A percentile compares a stretch with the other conserved stretches of the same genome.
Evolutionary conservation across 257 asterid genomes (phyloP).

Genomic region (Primulina tabacum): DNA sequence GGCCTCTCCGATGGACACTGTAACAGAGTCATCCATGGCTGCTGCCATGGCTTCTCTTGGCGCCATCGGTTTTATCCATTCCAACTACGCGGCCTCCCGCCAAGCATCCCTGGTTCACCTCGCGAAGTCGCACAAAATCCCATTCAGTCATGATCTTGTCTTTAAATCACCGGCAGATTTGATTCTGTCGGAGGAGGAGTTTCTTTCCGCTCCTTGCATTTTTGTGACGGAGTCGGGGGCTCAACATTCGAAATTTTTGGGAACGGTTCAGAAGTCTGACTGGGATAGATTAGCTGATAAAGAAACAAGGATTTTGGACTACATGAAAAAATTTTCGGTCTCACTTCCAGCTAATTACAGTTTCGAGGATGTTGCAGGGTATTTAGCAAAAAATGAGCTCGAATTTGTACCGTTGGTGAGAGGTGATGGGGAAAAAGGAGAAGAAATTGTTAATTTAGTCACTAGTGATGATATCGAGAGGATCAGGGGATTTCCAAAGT

Average conservation of each 20-base stretch:
- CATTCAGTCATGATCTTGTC: constrained; percentile 48
- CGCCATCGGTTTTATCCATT: constrained; percentile 66
- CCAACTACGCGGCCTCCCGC: constrained; percentile 47
- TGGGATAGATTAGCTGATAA: constrained; percentile 59
- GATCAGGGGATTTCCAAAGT: constrained; percentile 62
- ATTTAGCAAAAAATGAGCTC: constrained; percentile 44
- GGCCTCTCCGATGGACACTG: constrained; percentile 96
- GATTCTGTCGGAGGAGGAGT: constrained; percentile 46
- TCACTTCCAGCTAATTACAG: constrained; percentile 53
- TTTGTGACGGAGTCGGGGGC: constrained; percentile 59
- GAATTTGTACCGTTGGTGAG: constrained; percentile 58
- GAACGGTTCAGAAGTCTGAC: constrained; percentile 44
- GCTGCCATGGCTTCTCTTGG: constrained; percentile 87
- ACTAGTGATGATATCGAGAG: constrained; percentile 46
- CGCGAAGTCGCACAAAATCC: constrained; percentile 71
- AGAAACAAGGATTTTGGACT: constrained; percentile 49
- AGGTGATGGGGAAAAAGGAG: constrained; percentile 32
- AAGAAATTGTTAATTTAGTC: constrained; percentile 55
- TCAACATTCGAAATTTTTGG: constrained; percentile 45
- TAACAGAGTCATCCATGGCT: constrained; percentile 86
- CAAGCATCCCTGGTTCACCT: constrained; percentile 60
- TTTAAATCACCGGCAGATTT: constrained; percentile 52
- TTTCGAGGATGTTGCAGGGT: constrained; percentile 73
- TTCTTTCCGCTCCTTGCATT: constrained; percentile 54
- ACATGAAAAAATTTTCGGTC: constrained; percentile 46